phyloP scores from a whole-genome alignment of 2,329 filamentous ascomycete species.

The Monilinia vaccinii-corymbosi region DNA sequence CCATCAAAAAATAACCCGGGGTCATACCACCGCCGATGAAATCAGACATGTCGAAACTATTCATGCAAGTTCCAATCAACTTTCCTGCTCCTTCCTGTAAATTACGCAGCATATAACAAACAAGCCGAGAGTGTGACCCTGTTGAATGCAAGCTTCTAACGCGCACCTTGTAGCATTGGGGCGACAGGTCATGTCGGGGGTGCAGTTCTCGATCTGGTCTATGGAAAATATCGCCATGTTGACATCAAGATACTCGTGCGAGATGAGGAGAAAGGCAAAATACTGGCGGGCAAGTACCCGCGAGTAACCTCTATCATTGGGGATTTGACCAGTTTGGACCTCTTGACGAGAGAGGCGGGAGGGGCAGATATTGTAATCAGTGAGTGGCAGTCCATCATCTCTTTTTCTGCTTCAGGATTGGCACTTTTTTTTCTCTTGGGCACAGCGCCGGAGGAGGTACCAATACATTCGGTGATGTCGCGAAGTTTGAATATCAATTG shows the following conservation, averaged over 20 bases:
- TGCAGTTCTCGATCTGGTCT: constrained; percentile 10
- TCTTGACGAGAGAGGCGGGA: constrained; percentile 6
- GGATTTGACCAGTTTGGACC: constrained; percentile 6
- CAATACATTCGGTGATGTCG: too few species aligned
- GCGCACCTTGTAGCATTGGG: not conserved
- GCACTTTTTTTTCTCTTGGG: too few species aligned
- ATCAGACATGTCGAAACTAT: not conserved
- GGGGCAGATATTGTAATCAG: constrained; percentile 13
- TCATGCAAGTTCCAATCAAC: not conserved
- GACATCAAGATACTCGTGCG: constrained; percentile 8
- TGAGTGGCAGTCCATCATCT: not conserved
- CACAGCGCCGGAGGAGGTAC: too few species aligned
- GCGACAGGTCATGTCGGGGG: constrained; percentile 17
- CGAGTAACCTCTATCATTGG: constrained; percentile 2
- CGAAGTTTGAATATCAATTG: too few species aligned
- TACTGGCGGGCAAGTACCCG: constrained; percentile 9
- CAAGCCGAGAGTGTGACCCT: not conserved
- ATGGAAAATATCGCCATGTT: not conserved
- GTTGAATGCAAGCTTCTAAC: not conserved
- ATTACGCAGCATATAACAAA: not conserved
- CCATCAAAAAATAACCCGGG: not conserved
- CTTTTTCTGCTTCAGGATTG: not conserved
- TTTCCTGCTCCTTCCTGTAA: not conserved
- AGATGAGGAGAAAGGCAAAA: constrained; percentile 1
- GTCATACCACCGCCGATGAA: not conserved